These are phyloP conservation scores for Aspergillus chevalieri DNA, from an alignment of 2,329 filamentous ascomycete species.

Conservation along the genomic window DNA sequence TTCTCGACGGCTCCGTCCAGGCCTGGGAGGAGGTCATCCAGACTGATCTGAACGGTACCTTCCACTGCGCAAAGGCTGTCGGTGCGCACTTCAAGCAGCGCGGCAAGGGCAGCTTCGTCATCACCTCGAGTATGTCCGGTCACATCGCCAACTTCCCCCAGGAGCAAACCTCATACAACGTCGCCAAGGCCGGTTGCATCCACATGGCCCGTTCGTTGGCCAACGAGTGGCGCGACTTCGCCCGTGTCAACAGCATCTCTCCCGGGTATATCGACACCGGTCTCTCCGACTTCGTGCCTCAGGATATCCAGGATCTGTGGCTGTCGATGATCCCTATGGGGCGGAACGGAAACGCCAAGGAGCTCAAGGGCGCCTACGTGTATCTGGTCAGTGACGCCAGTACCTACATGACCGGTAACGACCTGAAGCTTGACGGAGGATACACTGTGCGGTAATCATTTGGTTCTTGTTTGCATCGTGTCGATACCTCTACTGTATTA, in stretches of 20 bases:
- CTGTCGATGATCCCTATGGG: slow-evolving; percentile 56
- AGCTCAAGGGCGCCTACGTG: slow-evolving; percentile 57
- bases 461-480: background rate
- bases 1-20: slow-evolving; percentile 63
- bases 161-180: slow-evolving; percentile 61
- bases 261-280: slow-evolving; percentile 65
- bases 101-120: slow-evolving; percentile 58
- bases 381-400: slow-evolving; percentile 45
- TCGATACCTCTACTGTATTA: slow-evolving; percentile 1
- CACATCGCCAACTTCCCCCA: slow-evolving; percentile 55
- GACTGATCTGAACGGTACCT: slow-evolving; percentile 79
- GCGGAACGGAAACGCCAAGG: slow-evolving; percentile 58
- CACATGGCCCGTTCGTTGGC: slow-evolving; percentile 59
- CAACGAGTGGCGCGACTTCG: slow-evolving; percentile 65
- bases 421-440: slow-evolving; percentile 46
- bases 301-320: slow-evolving; percentile 54
- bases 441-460: slow-evolving; percentile 38
- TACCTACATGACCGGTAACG: slow-evolving; percentile 45
- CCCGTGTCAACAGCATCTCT: slow-evolving; percentile 62
- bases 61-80: slow-evolving; percentile 83
- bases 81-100: slow-evolving; percentile 69
- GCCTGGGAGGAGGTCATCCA: slow-evolving; percentile 73
- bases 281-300: slow-evolving; percentile 58
- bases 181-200: slow-evolving; percentile 62
- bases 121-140: slow-evolving; percentile 59